phyloP scores from a whole-genome alignment of 192 early-diverging fungal species.

The Backusella tuberculispora region DNA sequence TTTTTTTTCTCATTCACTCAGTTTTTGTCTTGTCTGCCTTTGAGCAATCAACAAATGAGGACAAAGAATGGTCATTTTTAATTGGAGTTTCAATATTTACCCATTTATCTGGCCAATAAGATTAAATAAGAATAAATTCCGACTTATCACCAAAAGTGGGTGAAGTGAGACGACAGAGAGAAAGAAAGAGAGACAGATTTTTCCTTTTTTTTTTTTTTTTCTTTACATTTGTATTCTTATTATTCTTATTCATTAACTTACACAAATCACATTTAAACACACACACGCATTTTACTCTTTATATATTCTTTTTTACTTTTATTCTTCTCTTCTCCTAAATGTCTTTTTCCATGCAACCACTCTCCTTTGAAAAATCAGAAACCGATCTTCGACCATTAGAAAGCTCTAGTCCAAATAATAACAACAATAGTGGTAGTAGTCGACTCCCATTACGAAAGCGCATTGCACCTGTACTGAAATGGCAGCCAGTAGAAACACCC shows the following conservation, averaged over 20 bases:
- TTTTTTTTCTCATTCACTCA: no score
- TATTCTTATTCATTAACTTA: not conserved
- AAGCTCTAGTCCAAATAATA: constrained; percentile 8
- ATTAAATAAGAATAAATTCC: not conserved
- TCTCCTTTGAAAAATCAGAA: constrained; percentile 12
- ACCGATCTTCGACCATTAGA: constrained; percentile 10
- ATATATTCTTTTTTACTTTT: not conserved
- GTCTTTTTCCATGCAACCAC: not conserved
- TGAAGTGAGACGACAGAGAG: not conserved
- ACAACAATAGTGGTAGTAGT: not conserved
- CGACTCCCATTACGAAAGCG: constrained; percentile 32
- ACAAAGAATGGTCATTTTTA: no score
- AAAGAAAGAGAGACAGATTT: not conserved
- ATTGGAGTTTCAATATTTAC: no score
- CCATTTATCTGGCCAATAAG: not conserved
- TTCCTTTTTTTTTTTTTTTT: not conserved
- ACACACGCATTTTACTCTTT: not conserved
- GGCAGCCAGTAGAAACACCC: constrained; percentile 28
- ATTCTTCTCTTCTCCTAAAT: not conserved
- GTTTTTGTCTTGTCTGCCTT: no score
- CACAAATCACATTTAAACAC: not conserved
- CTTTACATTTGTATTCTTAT: not conserved
- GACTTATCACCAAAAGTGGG: not conserved
- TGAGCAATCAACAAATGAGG: no score
- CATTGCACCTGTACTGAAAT: constrained; percentile 25